Conservation (phyloP, 768 basidiomycete genomes). For the Chalciporus pseudorubinellus region DNA sequence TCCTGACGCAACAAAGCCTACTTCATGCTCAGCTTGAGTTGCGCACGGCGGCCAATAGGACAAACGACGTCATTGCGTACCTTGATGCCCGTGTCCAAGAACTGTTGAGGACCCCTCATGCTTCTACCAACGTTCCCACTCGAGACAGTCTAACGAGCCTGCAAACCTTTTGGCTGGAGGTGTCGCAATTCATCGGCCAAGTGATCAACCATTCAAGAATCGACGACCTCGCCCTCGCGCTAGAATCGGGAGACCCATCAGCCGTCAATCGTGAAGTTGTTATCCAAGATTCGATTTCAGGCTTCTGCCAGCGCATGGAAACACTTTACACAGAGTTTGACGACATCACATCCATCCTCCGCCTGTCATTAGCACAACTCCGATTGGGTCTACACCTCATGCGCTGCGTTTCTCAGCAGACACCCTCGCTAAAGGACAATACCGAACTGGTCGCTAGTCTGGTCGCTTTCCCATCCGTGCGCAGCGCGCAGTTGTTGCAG, state of each 20-base stretch:
- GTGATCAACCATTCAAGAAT: slow-evolving; percentile 50
- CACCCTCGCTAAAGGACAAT: slow-evolving; percentile 15
- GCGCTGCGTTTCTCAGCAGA: slow-evolving; percentile 26
- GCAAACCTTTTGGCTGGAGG: slow-evolving; percentile 70
- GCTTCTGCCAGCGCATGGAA: slow-evolving; percentile 73
- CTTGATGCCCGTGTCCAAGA: slow-evolving; percentile 40
- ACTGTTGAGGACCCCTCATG: slow-evolving; percentile 22
- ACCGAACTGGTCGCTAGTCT: slow-evolving; percentile 35
- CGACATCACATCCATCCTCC: slow-evolving; percentile 70
- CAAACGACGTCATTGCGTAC: slow-evolving; percentile 47
- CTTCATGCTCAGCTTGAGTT: slow-evolving; percentile 57
- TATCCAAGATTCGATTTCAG: slow-evolving; percentile 73
- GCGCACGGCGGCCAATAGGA: slow-evolving; percentile 52
- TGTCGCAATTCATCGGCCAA: slow-evolving; percentile 70
- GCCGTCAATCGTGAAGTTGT: slow-evolving; percentile 60
- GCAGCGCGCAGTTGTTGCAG: slow-evolving; percentile 39
- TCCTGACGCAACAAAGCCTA: slow-evolving; percentile 46
- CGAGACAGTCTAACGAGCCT: slow-evolving; percentile 48
- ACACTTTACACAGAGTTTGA: slow-evolving; percentile 63
- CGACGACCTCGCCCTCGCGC: slow-evolving; percentile 40
- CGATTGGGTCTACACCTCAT: slow-evolving; percentile 70
- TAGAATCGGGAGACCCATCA: slow-evolving; percentile 37
- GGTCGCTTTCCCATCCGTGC: slow-evolving; percentile 54
- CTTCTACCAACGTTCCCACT: slow-evolving; percentile 29
- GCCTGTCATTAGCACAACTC: slow-evolving; percentile 60